phyloP scores from a whole-genome alignment of 2,329 filamentous ascomycete genomes.

The Cadophora luteo-olivacea region DNA sequence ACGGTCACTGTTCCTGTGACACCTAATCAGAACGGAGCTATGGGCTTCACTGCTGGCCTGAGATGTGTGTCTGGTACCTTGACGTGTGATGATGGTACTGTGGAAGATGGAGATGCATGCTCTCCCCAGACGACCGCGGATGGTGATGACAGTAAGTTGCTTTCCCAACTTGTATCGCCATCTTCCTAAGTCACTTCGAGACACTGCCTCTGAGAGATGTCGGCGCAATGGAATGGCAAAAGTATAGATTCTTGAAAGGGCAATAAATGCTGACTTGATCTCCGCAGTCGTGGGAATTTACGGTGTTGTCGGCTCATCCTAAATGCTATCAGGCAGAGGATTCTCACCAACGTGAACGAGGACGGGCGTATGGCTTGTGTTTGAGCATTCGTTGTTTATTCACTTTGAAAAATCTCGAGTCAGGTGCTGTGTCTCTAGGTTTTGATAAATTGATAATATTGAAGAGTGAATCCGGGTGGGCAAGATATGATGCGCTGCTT shows the following conservation, averaged over 20 bases:
- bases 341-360: too few relatives aligned
- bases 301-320: neutral
- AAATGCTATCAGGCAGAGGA: neutral
- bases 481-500: too few relatives aligned
- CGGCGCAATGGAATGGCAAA: neutral
- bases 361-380: too few relatives aligned
- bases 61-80: neutral
- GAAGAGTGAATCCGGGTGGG: too few relatives aligned
- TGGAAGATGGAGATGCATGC: neutral
- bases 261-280: neutral
- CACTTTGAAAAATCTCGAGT: too few relatives aligned
- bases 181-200: too few relatives aligned
- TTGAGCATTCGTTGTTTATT: too few relatives aligned
- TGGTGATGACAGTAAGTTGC: neutral
- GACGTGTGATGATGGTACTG: neutral
- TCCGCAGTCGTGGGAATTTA: neutral
- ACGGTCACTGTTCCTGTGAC: neutral
- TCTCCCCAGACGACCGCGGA: neutral
- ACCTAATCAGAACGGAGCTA: neutral
- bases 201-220: too few relatives aligned
- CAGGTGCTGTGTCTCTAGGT: too few relatives aligned
- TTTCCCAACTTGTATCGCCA: too few relatives aligned
- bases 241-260: neutral
- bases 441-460: too few relatives aligned
- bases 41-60: neutral